A percentile compares a stretch with the other conserved stretches of the same genome.
Evolutionary conservation across 345 rosid genomes (phyloP).

Genomic region (Salix koriyanagi): DNA sequence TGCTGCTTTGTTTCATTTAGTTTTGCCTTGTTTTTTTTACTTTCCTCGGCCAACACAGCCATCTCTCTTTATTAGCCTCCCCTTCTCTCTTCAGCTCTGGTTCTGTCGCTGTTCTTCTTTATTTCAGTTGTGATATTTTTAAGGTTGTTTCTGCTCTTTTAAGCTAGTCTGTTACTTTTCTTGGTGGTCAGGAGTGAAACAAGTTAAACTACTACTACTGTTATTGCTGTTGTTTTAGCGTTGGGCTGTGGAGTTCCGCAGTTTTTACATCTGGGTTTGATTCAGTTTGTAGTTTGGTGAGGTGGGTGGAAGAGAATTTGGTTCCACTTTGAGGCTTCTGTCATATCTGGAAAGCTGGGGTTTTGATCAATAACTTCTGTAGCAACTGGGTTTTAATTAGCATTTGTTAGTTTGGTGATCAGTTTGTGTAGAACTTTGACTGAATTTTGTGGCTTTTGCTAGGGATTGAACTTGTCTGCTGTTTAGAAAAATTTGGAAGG

Average conservation of each 20-base stretch:
- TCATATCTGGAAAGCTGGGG: background rate
- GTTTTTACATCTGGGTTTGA: conserved; percentile 11
- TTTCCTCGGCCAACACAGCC: background rate
- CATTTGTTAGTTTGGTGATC: background rate
- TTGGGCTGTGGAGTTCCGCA: background rate
- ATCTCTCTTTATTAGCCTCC: background rate
- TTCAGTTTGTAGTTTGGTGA: conserved; percentile 22
- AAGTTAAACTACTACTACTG: background rate
- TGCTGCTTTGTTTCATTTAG: background rate
- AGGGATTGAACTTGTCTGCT: background rate
- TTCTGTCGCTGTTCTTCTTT: background rate
- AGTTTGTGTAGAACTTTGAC: conserved; percentile 1
- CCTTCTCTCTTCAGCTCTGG: background rate
- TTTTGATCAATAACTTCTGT: conserved; percentile 6
- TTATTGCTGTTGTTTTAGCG: background rate
- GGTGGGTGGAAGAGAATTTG: conserved; percentile 15
- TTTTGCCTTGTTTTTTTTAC: background rate
- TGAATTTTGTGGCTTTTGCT: conserved; percentile 6
- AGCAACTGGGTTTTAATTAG: background rate
- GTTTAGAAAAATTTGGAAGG: conserved; percentile 1
- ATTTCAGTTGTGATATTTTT: background rate
- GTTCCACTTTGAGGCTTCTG: conserved; percentile 7
- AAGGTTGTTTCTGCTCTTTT: background rate
- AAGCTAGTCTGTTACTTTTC: background rate
- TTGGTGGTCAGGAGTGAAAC: background rate